Conservation (phyloP, 805 yeast species). For the Henningerozyma blattae region DNA sequence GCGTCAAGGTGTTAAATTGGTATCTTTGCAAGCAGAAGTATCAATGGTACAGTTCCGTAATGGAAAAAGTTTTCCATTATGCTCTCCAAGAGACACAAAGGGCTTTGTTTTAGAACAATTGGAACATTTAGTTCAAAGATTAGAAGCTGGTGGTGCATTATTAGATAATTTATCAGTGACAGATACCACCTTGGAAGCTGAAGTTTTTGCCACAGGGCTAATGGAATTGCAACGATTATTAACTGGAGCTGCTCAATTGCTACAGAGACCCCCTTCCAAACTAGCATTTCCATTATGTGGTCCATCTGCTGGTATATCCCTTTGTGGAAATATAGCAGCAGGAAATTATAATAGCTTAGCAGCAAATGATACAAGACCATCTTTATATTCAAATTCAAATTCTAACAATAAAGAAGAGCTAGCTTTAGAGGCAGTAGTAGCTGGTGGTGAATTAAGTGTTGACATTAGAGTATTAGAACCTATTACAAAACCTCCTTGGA, state of each 20-base stretch:
- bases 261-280: conserved; percentile 41
- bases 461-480: conserved; percentile 42
- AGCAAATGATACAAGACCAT: conserved; percentile 32
- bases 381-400: background rate
- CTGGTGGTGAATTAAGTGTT: conserved; percentile 50
- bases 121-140: background rate
- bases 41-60: no score
- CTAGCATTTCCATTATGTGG: conserved; percentile 41
- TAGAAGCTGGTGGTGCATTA: conserved; percentile 1
- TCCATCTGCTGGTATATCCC: background rate
- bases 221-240: conserved; percentile 23
- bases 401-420: conserved; percentile 28
- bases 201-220: no score
- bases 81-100: no score
- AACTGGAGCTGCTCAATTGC: conserved; percentile 12
- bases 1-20: no score
- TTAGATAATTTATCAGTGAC: no score
- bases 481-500: conserved; percentile 54
- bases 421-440: conserved; percentile 44
- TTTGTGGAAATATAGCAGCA: background rate
- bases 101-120: background rate
- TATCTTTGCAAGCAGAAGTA: no score
- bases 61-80: no score
- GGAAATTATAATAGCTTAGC: conserved; percentile 35
- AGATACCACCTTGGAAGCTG: no score